Evolutionary conservation across 2,329 filamentous ascomycete genomes (phyloP).

Genomic region (Zasmidium cellare): DNA sequence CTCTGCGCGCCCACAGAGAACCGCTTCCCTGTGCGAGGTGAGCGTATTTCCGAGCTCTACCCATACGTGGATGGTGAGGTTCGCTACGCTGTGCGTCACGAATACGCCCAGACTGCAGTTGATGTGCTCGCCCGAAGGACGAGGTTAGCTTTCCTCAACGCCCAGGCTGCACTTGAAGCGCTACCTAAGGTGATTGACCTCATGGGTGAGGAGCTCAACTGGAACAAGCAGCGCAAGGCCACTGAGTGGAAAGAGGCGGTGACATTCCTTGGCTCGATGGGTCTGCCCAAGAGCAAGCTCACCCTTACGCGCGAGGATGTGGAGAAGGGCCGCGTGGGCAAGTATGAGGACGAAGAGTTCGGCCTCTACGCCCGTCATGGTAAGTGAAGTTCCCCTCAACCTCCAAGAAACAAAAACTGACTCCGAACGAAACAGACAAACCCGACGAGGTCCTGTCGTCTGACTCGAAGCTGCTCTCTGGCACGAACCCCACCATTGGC

Average conservation of each 20-base stretch:
- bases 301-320: constrained; percentile 58
- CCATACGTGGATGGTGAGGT: constrained; percentile 92
- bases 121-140: constrained; percentile 86
- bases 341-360: constrained; percentile 51
- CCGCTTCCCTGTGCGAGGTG: constrained; percentile 79
- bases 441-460: constrained; percentile 21
- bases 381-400: constrained; percentile 37
- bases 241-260: constrained; percentile 76
- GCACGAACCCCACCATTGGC: constrained; percentile 19
- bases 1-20: constrained; percentile 74
- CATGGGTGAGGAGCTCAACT: constrained; percentile 81
- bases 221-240: constrained; percentile 72
- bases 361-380: constrained; percentile 52
- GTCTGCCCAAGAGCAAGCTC: constrained; percentile 58
- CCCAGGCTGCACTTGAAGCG: constrained; percentile 83
- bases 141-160: constrained; percentile 84
- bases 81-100: constrained; percentile 81
- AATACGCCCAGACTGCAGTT: constrained; percentile 88
- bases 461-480: constrained; percentile 13
- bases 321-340: constrained; percentile 54
- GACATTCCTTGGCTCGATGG: constrained; percentile 61
- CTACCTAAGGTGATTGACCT: constrained; percentile 84
- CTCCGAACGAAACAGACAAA: constrained; percentile 17
- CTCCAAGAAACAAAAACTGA: too few relatives aligned
- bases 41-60: constrained; percentile 77